Percentiles rank a stretch among this genome's conserved stretches.
Evolutionary conservation across 1,284 basidiomycete genomes (phyloP).

Genomic region (Anthracocystis panici-leucophaei): DNA sequence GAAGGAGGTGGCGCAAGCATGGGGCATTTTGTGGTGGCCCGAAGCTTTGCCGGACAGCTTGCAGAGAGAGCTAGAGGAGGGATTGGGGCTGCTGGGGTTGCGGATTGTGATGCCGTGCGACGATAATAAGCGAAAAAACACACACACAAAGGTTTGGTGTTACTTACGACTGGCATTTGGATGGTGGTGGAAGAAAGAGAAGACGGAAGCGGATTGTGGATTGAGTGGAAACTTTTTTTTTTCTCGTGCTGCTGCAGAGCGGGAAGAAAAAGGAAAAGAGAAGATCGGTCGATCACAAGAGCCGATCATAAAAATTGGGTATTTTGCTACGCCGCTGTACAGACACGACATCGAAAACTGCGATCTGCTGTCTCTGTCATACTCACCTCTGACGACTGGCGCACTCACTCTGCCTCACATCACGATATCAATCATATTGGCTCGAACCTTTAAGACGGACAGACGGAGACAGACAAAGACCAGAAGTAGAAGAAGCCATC

Average conservation of each 20-base stretch:
- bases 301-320: neutral
- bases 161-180: conserved; percentile 11
- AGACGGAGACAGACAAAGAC: no score
- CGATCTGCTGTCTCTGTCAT: neutral
- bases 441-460: no score
- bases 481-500: no score
- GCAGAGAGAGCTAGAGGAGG: neutral
- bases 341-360: neutral
- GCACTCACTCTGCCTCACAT: no score
- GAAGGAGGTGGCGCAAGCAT: no score
- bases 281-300: conserved; percentile 11
- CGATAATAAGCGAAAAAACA: neutral
- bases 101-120: neutral
- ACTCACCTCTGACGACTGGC: no score
- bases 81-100: neutral
- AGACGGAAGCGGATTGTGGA: neutral
- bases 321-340: neutral
- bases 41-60: no score
- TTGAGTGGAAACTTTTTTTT: neutral
- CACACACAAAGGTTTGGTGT: no score
- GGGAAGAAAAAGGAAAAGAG: neutral
- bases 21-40: no score
- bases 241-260: neutral
- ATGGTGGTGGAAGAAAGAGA: conserved; percentile 27
- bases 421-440: no score